Conservation (phyloP, 2,329 filamentous ascomycete species). For the Stagonosporopsis rhizophila region DNA sequence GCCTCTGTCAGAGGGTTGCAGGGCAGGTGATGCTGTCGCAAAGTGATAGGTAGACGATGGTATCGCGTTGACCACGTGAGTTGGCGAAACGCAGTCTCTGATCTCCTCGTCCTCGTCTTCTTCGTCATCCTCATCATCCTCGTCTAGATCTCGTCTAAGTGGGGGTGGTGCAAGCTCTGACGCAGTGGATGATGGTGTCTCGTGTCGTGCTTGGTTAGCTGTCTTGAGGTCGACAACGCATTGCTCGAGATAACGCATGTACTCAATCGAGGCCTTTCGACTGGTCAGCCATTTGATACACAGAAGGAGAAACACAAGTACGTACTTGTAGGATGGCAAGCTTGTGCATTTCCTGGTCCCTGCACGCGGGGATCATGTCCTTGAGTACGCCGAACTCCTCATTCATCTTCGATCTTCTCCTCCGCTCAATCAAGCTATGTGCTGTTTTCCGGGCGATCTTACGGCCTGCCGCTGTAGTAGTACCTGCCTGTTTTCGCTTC, state of each 20-base stretch:
- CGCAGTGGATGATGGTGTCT: slow-evolving; percentile 34
- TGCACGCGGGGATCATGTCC: slow-evolving; percentile 93
- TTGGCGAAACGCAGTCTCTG: slow-evolving; percentile 47
- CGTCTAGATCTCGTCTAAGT: slow-evolving; percentile 10
- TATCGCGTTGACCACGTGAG: slow-evolving; percentile 16
- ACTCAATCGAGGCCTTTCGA: slow-evolving; percentile 87
- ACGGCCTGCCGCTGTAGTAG: slow-evolving; percentile 82
- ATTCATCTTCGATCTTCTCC: slow-evolving; percentile 96
- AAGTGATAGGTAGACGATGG: slow-evolving; percentile 35
- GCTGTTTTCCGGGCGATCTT: slow-evolving; percentile 97
- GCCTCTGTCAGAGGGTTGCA: slow-evolving; percentile 47
- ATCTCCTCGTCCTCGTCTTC: slow-evolving; percentile 56
- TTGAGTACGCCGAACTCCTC: slow-evolving; percentile 95
- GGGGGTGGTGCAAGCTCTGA: slow-evolving; percentile 37
- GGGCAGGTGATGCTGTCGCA: slow-evolving; percentile 42
- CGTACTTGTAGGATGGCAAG: slow-evolving; percentile 87
- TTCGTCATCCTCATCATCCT: slow-evolving; percentile 50
- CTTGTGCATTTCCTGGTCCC: slow-evolving; percentile 97
- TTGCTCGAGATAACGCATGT: slow-evolving; percentile 90
- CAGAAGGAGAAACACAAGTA: background rate
- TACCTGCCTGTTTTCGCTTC: slow-evolving; percentile 75
- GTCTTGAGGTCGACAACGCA: slow-evolving; percentile 81
- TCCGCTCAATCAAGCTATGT: slow-evolving; percentile 90
- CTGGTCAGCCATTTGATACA: slow-evolving; percentile 2
- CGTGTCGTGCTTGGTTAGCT: slow-evolving; percentile 38